phyloP scores from a whole-genome alignment of 768 basidiomycete species.

The Rhizopogon rudus region DNA sequence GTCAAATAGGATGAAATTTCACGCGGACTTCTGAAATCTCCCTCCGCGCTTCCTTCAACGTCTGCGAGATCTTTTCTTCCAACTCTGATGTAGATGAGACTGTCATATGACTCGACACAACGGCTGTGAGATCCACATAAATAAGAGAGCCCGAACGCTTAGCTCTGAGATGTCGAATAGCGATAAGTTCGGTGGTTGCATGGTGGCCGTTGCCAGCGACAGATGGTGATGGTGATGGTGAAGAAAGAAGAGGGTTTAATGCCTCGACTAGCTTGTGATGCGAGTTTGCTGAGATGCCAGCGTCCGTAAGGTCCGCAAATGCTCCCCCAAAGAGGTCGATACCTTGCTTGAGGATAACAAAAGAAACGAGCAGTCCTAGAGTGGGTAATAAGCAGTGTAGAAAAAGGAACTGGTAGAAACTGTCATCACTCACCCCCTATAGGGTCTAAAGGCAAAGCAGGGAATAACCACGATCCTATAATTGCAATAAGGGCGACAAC shows the following conservation, averaged over 20 bases:
- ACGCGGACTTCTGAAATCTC: slow-evolving; percentile 73
- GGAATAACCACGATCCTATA: slow-evolving; percentile 82
- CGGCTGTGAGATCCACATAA: slow-evolving; percentile 76
- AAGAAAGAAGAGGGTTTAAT: slow-evolving; percentile 50
- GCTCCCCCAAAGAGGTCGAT: slow-evolving; percentile 60
- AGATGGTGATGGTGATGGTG: slow-evolving; percentile 19
- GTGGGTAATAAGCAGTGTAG: slow-evolving; percentile 2
- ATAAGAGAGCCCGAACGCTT: slow-evolving; percentile 77
- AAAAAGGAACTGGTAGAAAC: not conserved
- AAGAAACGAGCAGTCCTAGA: slow-evolving; percentile 80
- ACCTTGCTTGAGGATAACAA: slow-evolving; percentile 82
- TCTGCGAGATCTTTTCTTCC: slow-evolving; percentile 54
- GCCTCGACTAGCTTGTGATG: slow-evolving; percentile 47
- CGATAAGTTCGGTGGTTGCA: slow-evolving; percentile 32
- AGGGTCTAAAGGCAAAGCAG: slow-evolving; percentile 86
- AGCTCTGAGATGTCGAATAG: slow-evolving; percentile 56
- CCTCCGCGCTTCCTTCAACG: slow-evolving; percentile 51
- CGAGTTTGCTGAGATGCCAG: slow-evolving; percentile 60
- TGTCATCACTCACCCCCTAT: slow-evolving; percentile 64
- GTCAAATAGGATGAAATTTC: slow-evolving; percentile 46
- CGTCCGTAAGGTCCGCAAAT: slow-evolving; percentile 80
- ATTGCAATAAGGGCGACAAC: slow-evolving; percentile 90
- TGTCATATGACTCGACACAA: slow-evolving; percentile 56
- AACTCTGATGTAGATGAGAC: slow-evolving; percentile 54
- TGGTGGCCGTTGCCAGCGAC: slow-evolving; percentile 6